Percentiles rank a stretch among this genome's conserved stretches.
phyloP scores from a whole-genome alignment of 2,329 filamentous ascomycete species.

The Aspergillus sclerotialis region DNA sequence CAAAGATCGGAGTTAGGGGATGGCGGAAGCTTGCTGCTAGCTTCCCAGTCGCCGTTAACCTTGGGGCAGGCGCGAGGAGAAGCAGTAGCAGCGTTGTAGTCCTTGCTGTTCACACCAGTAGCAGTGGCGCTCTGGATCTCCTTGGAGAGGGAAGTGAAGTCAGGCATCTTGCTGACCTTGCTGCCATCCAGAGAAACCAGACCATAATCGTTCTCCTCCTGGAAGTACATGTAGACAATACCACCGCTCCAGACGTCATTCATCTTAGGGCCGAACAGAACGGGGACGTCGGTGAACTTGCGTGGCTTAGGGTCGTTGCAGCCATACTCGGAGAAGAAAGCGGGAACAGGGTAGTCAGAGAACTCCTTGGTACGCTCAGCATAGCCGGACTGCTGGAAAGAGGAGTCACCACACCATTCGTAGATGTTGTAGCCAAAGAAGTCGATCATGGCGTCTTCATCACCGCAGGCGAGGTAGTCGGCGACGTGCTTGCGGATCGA shows the following conservation, averaged over 20 bases:
- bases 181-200: conserved; percentile 56
- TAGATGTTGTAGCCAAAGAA: conserved; percentile 99
- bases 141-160: conserved; percentile 67
- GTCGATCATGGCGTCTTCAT: conserved; percentile 63
- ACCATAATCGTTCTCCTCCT: conserved; percentile 81
- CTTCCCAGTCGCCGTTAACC: conserved; percentile 59
- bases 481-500: conserved; percentile 75
- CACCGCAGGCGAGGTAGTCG: conserved; percentile 90
- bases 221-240: conserved; percentile 98
- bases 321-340: conserved; percentile 98
- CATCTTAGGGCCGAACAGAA: conserved; percentile 77
- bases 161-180: conserved; percentile 59
- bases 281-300: conserved; percentile 75
- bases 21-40: conserved; percentile 65
- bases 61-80: conserved; percentile 64
- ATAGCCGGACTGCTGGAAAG: conserved; percentile 71
- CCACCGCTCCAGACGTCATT: conserved; percentile 83
- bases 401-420: conserved; percentile 91
- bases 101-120: conserved; percentile 56
- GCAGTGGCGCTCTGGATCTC: conserved; percentile 64
- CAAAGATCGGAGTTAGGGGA: conserved; percentile 73
- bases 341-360: conserved; percentile 78
- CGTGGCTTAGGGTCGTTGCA: conserved; percentile 73
- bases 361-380: conserved; percentile 79
- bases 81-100: conserved; percentile 68